Evolutionary conservation across 441 rosid species (phyloP).

Genomic region (Mallotus repandus): DNA sequence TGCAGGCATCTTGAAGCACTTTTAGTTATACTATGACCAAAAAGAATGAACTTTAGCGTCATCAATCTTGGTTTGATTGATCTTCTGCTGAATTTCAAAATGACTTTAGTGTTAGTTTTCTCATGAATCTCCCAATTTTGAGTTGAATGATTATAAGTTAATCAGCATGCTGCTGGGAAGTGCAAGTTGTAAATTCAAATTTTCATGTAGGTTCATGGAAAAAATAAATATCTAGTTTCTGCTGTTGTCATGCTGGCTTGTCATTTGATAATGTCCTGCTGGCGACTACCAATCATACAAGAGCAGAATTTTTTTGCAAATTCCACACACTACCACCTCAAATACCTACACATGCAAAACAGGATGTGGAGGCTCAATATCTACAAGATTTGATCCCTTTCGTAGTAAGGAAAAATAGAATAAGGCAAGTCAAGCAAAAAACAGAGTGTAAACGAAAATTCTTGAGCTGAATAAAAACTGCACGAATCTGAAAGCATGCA

Average conservation of each 20-base stretch:
- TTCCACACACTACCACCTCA: constrained; percentile 4
- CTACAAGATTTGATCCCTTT: not conserved
- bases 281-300: no score
- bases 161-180: no score
- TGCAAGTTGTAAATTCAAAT: not conserved
- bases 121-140: no score
- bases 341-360: not conserved
- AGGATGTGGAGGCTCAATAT: constrained; percentile 7
- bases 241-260: no score
- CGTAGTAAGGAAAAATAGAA: not conserved
- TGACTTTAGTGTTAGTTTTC: no score
- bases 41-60: no score
- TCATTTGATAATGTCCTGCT: no score
- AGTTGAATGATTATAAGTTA: no score
- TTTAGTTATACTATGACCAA: no score
- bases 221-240: not conserved
- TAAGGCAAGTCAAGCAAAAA: not conserved
- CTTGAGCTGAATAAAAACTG: constrained; percentile 2
- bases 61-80: no score
- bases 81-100: no score
- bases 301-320: not conserved
- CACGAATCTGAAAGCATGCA: not conserved
- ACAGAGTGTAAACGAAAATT: not conserved
- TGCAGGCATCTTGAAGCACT: no score
- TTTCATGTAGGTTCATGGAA: not conserved